Evolutionary conservation across 2,329 filamentous ascomycete genomes (phyloP).

Genomic region (Akanthomyces lecanii): DNA sequence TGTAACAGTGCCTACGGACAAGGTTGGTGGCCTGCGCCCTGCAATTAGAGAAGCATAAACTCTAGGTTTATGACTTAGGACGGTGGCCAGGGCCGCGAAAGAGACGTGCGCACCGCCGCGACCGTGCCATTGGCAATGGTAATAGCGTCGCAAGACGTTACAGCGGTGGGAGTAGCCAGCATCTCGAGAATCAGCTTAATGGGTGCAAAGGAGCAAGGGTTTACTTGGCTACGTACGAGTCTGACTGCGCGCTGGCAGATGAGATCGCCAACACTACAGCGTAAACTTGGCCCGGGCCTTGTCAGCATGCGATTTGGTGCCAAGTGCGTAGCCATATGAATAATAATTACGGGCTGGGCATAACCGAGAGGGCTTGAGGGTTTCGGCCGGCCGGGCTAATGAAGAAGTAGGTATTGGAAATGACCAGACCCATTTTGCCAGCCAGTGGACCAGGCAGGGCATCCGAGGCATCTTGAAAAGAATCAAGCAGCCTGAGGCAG

Average conservation of each 20-base stretch:
- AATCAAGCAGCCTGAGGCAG: not conserved
- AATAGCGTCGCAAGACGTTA: too few relatives aligned
- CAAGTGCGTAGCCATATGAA: not conserved
- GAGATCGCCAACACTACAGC: too few relatives aligned
- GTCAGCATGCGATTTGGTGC: too few relatives aligned
- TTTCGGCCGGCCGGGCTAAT: slow-evolving; percentile 1
- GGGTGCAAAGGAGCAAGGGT: too few relatives aligned
- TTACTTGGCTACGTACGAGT: too few relatives aligned
- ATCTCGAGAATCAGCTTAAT: too few relatives aligned
- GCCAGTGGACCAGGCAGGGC: not conserved
- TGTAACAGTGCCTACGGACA: not conserved
- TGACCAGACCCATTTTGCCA: not conserved
- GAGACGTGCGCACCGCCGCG: not conserved
- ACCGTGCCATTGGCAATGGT: too few relatives aligned
- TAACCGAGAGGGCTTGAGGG: not conserved
- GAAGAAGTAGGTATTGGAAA: slow-evolving; percentile 12
- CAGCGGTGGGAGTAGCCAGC: too few relatives aligned
- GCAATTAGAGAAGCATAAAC: not conserved
- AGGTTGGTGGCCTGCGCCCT: not conserved
- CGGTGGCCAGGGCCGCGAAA: not conserved
- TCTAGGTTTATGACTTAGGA: not conserved
- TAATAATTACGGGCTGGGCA: not conserved
- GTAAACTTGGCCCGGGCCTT: too few relatives aligned
- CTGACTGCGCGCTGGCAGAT: too few relatives aligned
- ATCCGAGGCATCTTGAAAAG: not conserved